Percentiles rank a stretch among this genome's conserved stretches.
Conservation (phyloP, 2,329 filamentous ascomycete genomes). For the Trichoderma koningiopsis region DNA sequence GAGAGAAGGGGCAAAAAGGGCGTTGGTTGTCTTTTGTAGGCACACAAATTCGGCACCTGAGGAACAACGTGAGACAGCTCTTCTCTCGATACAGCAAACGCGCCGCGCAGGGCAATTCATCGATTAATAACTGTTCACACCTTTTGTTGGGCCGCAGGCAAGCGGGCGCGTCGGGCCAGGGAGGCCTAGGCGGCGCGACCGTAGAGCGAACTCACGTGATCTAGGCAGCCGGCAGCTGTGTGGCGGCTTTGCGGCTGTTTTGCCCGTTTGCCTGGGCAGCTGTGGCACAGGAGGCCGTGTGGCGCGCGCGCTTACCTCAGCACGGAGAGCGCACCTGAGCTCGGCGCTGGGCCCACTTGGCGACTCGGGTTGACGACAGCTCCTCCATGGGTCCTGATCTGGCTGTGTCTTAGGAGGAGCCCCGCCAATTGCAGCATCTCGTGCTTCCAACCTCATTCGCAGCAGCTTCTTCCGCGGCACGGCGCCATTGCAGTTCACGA, state of each 20-base stretch:
- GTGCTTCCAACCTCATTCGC: slow-evolving; percentile 21
- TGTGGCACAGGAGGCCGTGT: neutral
- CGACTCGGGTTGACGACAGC: slow-evolving; percentile 28
- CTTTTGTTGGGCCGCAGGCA: slow-evolving; percentile 21
- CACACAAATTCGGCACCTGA: neutral
- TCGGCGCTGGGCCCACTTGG: slow-evolving; percentile 15
- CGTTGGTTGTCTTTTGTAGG: neutral
- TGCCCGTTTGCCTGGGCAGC: neutral
- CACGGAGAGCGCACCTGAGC: neutral
- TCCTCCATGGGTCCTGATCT: slow-evolving; percentile 18
- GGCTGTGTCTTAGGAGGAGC: slow-evolving; percentile 21
- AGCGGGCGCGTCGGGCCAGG: neutral
- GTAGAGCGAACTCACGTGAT: slow-evolving; percentile 43
- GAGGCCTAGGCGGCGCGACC: slow-evolving; percentile 35
- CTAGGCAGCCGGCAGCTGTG: slow-evolving; percentile 38
- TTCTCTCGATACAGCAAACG: neutral
- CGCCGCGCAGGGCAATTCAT: neutral
- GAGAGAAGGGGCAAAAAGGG: neutral
- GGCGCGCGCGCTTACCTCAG: slow-evolving; percentile 2
- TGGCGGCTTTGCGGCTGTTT: neutral
- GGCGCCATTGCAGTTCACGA: slow-evolving; percentile 41
- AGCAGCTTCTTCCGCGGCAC: slow-evolving; percentile 31
- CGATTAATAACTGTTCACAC: neutral
- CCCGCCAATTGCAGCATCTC: slow-evolving; percentile 27
- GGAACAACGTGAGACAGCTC: slow-evolving; percentile 10